phyloP scores from a whole-genome alignment of 139 green algal genomes.

The Choricystis sp. region DNA sequence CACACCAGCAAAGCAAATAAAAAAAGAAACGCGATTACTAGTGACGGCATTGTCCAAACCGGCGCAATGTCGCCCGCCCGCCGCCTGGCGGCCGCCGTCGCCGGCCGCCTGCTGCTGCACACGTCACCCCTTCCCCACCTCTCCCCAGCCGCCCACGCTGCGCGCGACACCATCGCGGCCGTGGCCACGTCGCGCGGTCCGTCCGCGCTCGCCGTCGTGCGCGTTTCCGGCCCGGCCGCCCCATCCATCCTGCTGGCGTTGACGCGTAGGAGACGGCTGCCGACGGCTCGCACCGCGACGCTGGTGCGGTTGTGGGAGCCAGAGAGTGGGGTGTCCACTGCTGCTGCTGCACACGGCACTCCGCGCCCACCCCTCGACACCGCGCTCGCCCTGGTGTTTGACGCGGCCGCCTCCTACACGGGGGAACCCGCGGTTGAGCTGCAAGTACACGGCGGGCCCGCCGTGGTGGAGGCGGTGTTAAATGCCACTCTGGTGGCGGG shows the following conservation, averaged over 20 bases:
- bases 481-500: too few relatives aligned
- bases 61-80: too few relatives aligned
- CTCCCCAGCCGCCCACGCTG: too few relatives aligned
- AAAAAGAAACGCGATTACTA: too few relatives aligned
- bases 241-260: background rate
- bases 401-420: constrained; percentile 29
- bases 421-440: constrained; percentile 46
- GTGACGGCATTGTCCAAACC: too few relatives aligned
- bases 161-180: constrained; percentile 32
- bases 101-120: too few relatives aligned
- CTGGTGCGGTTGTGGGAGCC: constrained; percentile 13
- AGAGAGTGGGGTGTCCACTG: too few relatives aligned
- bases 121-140: too few relatives aligned
- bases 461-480: constrained; percentile 26
- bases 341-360: too few relatives aligned
- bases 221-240: constrained; percentile 21
- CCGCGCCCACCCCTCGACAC: constrained; percentile 16
- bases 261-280: constrained; percentile 6
- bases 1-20: too few relatives aligned
- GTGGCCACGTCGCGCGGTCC: constrained; percentile 16
- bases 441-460: constrained; percentile 34
- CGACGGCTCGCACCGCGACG: background rate
- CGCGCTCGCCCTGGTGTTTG: constrained; percentile 26
- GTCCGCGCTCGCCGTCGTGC: constrained; percentile 25
- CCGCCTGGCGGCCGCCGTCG: too few relatives aligned